phyloP scores from a whole-genome alignment of 108 stramenopile genomes.

The Cyclotella cryptica region DNA sequence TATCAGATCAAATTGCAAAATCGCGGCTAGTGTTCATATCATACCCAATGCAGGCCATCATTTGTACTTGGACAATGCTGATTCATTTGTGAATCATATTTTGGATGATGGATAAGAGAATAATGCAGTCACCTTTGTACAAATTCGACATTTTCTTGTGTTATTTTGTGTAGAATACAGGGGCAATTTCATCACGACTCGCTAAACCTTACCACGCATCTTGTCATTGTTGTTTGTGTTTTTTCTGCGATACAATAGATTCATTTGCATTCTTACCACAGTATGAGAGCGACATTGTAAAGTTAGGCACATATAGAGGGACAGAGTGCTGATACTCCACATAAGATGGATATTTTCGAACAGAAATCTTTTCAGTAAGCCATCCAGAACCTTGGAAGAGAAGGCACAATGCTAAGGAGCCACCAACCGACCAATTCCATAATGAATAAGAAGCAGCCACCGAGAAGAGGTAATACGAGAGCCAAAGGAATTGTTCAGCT shows the following conservation, averaged over 20 bases:
- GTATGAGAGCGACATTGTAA: constrained; percentile 9
- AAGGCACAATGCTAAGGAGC: constrained; percentile 55
- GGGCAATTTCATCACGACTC: no score
- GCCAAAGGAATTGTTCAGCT: constrained; percentile 73
- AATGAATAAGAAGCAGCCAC: constrained; percentile 42
- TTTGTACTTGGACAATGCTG: constrained; percentile 58
- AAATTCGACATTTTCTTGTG: not conserved
- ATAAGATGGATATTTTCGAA: constrained; percentile 72
- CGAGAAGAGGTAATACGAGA: constrained; percentile 69
- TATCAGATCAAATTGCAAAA: constrained; percentile 27
- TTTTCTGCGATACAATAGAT: not conserved
- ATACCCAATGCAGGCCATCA: constrained; percentile 58
- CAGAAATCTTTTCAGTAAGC: constrained; percentile 74
- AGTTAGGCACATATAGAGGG: constrained; percentile 67
- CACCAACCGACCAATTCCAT: constrained; percentile 67
- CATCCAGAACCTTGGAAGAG: constrained; percentile 77
- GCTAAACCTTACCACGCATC: no score
- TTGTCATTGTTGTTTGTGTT: not conserved
- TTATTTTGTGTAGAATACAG: no score
- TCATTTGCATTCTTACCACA: constrained; percentile 3
- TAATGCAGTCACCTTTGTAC: not conserved
- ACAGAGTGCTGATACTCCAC: constrained; percentile 58
- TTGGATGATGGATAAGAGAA: constrained; percentile 21
- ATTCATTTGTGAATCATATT: constrained; percentile 43
- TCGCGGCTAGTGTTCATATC: constrained; percentile 37